phyloP scores from a whole-genome alignment of 106 monocot genomes.

The Allium cepa region DNA sequence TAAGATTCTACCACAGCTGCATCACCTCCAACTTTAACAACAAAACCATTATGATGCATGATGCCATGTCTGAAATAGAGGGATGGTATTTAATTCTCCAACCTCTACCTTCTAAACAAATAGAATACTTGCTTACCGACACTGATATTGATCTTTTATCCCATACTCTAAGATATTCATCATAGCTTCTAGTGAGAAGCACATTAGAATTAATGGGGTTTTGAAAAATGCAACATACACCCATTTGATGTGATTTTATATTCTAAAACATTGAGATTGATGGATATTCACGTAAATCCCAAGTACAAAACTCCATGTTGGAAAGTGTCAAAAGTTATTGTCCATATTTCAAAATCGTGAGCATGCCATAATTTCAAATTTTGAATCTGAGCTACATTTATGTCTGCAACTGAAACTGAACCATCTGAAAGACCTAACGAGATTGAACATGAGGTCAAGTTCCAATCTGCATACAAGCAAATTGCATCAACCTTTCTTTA shows the following conservation, averaged over 20 bases:
- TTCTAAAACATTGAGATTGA: slow-evolving; percentile 52
- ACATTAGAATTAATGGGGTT: slow-evolving; percentile 30
- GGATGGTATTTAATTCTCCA: slow-evolving; percentile 92
- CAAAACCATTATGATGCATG: slow-evolving; percentile 97
- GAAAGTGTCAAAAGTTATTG: slow-evolving; percentile 38
- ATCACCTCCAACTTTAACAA: slow-evolving; percentile 36
- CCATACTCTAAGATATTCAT: slow-evolving; percentile 84
- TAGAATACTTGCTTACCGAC: slow-evolving; percentile 42
- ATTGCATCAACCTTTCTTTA: slow-evolving; percentile 55
- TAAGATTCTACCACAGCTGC: slow-evolving; percentile 52
- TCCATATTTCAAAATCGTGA: slow-evolving; percentile 84
- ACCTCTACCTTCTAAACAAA: slow-evolving; percentile 73
- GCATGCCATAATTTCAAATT: slow-evolving; percentile 52
- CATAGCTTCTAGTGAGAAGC: slow-evolving; percentile 83
- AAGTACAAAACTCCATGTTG: slow-evolving; percentile 63
- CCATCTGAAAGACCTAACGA: slow-evolving; percentile 79
- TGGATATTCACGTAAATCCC: slow-evolving; percentile 65
- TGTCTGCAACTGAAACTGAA: slow-evolving; percentile 34
- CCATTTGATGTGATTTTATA: slow-evolving; percentile 85
- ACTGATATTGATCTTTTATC: slow-evolving; percentile 53
- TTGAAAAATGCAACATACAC: slow-evolving; percentile 78
- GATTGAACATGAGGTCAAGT: slow-evolving; percentile 20
- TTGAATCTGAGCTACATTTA: slow-evolving; percentile 43
- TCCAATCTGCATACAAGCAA: slow-evolving; percentile 89
- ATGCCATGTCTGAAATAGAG: slow-evolving; percentile 36